A percentile compares a stretch with the other conserved stretches of the same genome.
These are phyloP conservation scores for Gymnopilus junonius DNA, from an alignment of 768 basidiomycete genomes.

Conservation along the genomic window DNA sequence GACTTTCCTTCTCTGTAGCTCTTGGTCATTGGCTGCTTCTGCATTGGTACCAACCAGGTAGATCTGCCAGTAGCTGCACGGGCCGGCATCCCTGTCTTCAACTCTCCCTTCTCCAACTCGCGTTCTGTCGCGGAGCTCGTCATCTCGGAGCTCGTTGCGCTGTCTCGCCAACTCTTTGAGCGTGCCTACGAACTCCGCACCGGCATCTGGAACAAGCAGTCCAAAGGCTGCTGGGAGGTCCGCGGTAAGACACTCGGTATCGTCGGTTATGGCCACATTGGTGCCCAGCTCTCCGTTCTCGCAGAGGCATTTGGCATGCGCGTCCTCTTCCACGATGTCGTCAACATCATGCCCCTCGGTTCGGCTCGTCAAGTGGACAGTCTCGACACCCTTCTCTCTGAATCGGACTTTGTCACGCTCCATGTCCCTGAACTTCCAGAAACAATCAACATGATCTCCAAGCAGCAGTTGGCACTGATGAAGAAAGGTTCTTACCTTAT, in stretches of 20 bases:
- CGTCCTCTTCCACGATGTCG: slow-evolving; percentile 92
- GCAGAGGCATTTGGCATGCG: slow-evolving; percentile 96
- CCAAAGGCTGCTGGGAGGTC: slow-evolving; percentile 97
- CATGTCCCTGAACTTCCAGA: slow-evolving; percentile 97
- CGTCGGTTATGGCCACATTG: slow-evolving; percentile 98
- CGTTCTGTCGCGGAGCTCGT: slow-evolving; percentile 99
- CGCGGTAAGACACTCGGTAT: slow-evolving; percentile 98
- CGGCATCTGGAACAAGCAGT: slow-evolving; percentile 98
- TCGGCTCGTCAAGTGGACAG: slow-evolving; percentile 89
- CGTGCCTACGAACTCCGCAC: slow-evolving; percentile 85
- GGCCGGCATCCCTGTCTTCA: slow-evolving; percentile 96
- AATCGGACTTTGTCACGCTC: slow-evolving; percentile 93
- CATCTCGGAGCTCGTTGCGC: slow-evolving; percentile 89
- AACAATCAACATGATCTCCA: slow-evolving; percentile 92
- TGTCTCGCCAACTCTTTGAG: slow-evolving; percentile 93
- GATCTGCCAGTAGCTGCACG: slow-evolving; percentile 83
- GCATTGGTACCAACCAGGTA: slow-evolving; percentile 99
- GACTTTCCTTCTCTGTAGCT: slow-evolving; percentile 54
- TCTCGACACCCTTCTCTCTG: slow-evolving; percentile 70
- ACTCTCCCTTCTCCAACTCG: slow-evolving; percentile 98
- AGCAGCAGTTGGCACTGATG: slow-evolving; percentile 81
- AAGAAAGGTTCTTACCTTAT: slow-evolving; percentile 95
- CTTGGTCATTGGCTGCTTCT: slow-evolving; percentile 97
- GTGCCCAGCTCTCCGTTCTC: slow-evolving; percentile 94
- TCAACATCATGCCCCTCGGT: slow-evolving; percentile 98